Conservation (phyloP, 305 asterid species). For the Caryopteris hybrid region DNA sequence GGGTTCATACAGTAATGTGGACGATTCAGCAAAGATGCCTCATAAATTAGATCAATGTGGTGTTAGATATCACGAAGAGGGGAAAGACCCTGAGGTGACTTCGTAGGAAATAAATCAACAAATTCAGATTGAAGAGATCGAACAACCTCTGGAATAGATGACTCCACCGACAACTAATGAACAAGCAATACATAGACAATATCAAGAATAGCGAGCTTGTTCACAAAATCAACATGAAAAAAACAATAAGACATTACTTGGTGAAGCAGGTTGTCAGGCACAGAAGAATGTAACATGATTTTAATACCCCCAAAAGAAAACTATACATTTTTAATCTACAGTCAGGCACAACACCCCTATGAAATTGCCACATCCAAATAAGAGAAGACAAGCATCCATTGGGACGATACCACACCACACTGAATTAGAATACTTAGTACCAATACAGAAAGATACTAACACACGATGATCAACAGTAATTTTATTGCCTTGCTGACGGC, state of each 20-base stretch:
- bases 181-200: background rate
- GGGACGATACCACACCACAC: background rate
- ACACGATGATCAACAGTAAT: background rate
- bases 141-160: background rate
- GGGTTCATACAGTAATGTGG: background rate
- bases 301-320: background rate
- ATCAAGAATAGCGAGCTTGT: too few relatives aligned
- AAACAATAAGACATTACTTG: background rate
- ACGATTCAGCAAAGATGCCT: background rate
- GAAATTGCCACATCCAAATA: background rate
- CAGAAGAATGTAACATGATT: background rate
- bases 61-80: background rate
- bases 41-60: background rate
- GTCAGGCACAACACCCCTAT: background rate
- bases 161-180: background rate
- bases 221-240: background rate
- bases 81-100: background rate
- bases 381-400: background rate
- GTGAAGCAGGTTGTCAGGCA: background rate
- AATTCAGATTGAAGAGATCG: background rate
- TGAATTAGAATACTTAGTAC: background rate
- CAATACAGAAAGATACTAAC: background rate
- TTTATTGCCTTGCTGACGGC: background rate
- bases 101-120: background rate
- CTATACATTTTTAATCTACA: background rate